Evolutionary conservation across 306 rosid genomes (phyloP).

Genomic region (Styphnolobium japonicum): DNA sequence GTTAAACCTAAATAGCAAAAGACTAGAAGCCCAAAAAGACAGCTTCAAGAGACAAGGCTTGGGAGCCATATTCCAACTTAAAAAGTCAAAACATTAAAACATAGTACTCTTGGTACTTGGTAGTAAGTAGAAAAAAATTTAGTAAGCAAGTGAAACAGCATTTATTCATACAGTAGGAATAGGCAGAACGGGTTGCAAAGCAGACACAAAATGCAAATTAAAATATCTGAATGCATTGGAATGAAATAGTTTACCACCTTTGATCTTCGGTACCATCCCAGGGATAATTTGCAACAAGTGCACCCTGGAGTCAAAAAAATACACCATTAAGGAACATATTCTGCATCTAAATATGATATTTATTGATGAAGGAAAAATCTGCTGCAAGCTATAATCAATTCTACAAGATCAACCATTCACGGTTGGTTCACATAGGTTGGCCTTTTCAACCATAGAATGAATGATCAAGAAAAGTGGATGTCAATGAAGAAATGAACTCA

Average conservation of each 20-base stretch:
- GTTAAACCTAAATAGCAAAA: too few species aligned
- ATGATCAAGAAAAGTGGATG: neutral
- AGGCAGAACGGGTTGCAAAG: neutral
- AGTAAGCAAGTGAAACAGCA: neutral
- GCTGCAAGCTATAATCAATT: constrained; percentile 5
- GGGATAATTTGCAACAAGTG: constrained; percentile 97
- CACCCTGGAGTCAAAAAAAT: constrained; percentile 57
- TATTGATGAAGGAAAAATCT: neutral
- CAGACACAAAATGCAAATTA: neutral
- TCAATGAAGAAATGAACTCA: neutral
- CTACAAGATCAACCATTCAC: neutral
- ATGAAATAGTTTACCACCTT: constrained; percentile 47
- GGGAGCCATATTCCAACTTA: too few species aligned
- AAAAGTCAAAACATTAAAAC: too few species aligned
- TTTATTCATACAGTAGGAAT: neutral
- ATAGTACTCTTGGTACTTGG: neutral
- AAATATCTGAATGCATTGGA: neutral
- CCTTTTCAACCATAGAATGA: constrained; percentile 9
- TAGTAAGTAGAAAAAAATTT: neutral
- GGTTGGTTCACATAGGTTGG: constrained; percentile 4
- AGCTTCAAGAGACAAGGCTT: too few species aligned
- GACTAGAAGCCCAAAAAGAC: too few species aligned
- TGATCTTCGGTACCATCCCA: constrained; percentile 87
- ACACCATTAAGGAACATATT: constrained; percentile 12
- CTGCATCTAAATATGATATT: neutral